These are phyloP conservation scores for Dryas drummondii DNA, from an alignment of 306 rosid species.

Conservation along the genomic window DNA sequence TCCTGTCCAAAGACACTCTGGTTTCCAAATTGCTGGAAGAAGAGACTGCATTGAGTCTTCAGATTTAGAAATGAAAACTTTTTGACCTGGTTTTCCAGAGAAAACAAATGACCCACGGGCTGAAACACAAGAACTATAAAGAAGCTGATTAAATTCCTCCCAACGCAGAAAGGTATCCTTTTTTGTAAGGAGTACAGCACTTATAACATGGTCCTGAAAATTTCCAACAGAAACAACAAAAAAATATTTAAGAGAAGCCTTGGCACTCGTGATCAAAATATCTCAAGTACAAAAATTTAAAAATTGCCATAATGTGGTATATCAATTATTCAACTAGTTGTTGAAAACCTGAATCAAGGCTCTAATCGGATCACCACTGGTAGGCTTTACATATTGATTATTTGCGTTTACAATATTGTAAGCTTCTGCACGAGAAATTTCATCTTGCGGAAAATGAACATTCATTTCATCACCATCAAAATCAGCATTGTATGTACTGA, in stretches of 20 bases:
- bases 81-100: constrained; percentile 51
- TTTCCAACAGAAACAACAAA: constrained; percentile 13
- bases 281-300: neutral
- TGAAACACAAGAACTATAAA: constrained; percentile 79
- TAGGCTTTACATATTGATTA: constrained; percentile 93
- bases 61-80: constrained; percentile 46
- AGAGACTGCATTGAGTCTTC: constrained; percentile 60
- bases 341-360: constrained; percentile 78
- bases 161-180: constrained; percentile 69
- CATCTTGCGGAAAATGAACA: constrained; percentile 99
- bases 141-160: constrained; percentile 82
- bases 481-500: constrained; percentile 96
- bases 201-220: constrained; percentile 83
- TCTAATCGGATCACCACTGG: constrained; percentile 95
- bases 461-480: constrained; percentile 98
- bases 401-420: constrained; percentile 93
- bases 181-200: constrained; percentile 90
- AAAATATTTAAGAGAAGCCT: neutral
- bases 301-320: neutral
- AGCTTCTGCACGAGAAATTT: constrained; percentile 94
- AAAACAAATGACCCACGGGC: constrained; percentile 37
- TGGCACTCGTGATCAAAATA: neutral
- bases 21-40: constrained; percentile 91
- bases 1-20: constrained; percentile 90
- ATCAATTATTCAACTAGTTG: neutral